These are phyloP conservation scores for Fonsecaea multimorphosa DNA, from an alignment of 2,329 filamentous ascomycete genomes.

Conservation along the genomic window DNA sequence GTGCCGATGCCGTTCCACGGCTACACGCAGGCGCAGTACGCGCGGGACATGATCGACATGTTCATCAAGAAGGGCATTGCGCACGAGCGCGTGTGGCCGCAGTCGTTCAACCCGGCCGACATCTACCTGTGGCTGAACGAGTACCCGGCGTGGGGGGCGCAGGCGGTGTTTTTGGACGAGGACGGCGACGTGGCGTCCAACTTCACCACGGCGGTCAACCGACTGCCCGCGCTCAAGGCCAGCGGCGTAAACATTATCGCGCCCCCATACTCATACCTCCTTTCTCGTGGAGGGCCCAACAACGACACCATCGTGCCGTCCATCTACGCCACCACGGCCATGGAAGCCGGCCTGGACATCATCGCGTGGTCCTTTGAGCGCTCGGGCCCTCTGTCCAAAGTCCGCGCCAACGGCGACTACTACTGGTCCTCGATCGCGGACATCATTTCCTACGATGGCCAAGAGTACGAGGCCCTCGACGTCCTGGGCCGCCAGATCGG, in stretches of 20 bases:
- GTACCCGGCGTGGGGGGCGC: constrained; percentile 65
- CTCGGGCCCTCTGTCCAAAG: constrained; percentile 64
- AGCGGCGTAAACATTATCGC: constrained; percentile 68
- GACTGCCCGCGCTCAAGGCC: constrained; percentile 61
- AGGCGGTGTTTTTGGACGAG: constrained; percentile 70
- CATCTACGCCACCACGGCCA: constrained; percentile 66
- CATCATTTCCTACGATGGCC: constrained; percentile 66
- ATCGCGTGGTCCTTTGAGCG: constrained; percentile 74
- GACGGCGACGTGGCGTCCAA: constrained; percentile 61
- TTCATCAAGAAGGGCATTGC: constrained; percentile 62
- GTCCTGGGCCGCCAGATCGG: constrained; percentile 67
- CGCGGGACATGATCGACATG: constrained; percentile 68
- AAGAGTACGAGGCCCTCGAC: constrained; percentile 70
- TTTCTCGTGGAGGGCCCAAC: constrained; percentile 57
- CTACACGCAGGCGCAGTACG: constrained; percentile 70
- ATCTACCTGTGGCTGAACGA: constrained; percentile 70
- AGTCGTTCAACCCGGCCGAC: constrained; percentile 70
- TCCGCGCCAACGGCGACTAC: constrained; percentile 55
- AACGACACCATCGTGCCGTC: constrained; percentile 64
- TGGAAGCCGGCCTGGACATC: constrained; percentile 67
- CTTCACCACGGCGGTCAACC: constrained; percentile 61
- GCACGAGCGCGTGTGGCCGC: constrained; percentile 63
- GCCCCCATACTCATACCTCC: constrained; percentile 68
- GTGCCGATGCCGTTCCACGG: constrained; percentile 73
- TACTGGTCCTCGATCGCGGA: constrained; percentile 61